Percentiles rank a stretch among this genome's conserved stretches.
These are phyloP conservation scores for Rutstroemia sydowiana DNA, from an alignment of 2,329 filamentous ascomycete genomes.

Conservation along the genomic window DNA sequence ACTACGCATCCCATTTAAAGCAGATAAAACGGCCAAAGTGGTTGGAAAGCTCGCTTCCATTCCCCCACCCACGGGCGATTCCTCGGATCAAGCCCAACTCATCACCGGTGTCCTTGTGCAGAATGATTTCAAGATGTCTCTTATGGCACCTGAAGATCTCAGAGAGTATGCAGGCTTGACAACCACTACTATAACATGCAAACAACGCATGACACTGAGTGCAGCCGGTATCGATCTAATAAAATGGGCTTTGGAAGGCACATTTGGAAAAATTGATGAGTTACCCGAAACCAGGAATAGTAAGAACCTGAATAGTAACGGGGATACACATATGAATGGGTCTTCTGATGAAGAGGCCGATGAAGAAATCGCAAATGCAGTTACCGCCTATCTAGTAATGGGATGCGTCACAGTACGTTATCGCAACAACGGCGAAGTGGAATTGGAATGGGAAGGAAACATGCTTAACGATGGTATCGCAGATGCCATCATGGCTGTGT, in stretches of 20 bases:
- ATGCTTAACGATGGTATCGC: constrained; percentile 96
- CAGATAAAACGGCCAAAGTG: constrained; percentile 92
- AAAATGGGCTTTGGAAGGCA: constrained; percentile 87
- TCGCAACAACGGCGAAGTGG: constrained; percentile 68
- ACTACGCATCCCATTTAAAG: constrained; percentile 87
- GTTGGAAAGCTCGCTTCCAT: constrained; percentile 87
- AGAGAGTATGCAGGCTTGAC: constrained; percentile 95
- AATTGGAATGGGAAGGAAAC: constrained; percentile 96
- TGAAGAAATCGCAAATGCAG: constrained; percentile 49
- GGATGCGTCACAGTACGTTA: constrained; percentile 82
- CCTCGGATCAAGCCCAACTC: constrained; percentile 47
- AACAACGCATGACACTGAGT: constrained; percentile 79
- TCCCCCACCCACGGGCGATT: constrained; percentile 43
- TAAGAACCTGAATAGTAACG: constrained; percentile 32
- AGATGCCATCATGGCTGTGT: constrained; percentile 90
- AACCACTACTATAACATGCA: constrained; percentile 88
- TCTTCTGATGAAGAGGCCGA: constrained; percentile 51
- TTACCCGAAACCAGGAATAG: constrained; percentile 35
- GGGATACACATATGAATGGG: constrained; percentile 32
- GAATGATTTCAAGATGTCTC: constrained; percentile 92
- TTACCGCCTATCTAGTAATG: constrained; percentile 68
- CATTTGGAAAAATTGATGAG: constrained; percentile 80
- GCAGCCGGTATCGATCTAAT: constrained; percentile 88
- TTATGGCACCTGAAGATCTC: constrained; percentile 95
- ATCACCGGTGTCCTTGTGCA: constrained; percentile 90